Evolutionary conservation across 371 early-diverging fungal species (phyloP).

Genomic region (Massospora cicadina): DNA sequence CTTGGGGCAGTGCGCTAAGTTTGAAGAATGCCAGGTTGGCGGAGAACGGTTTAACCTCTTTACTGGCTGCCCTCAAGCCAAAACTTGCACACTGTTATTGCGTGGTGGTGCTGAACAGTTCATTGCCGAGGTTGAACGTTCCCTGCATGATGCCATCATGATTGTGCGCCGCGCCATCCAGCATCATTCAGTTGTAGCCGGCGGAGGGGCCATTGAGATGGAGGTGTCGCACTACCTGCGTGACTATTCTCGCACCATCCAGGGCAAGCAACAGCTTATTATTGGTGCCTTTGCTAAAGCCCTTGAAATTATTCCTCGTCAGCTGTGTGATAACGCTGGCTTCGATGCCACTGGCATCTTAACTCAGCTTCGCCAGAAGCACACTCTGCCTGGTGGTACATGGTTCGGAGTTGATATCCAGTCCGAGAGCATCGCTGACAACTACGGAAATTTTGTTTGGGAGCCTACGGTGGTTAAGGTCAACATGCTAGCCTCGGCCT

Average conservation of each 20-base stretch:
- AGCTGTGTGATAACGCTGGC: slow-evolving; percentile 98
- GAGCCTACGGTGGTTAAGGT: slow-evolving; percentile 98
- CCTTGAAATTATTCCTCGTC: slow-evolving; percentile 97
- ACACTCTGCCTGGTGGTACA: slow-evolving; percentile 52
- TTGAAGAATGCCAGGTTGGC: slow-evolving; percentile 98
- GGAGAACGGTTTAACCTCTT: slow-evolving; percentile 97
- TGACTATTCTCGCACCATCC: slow-evolving; percentile 74
- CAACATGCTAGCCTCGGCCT: slow-evolving; percentile 89
- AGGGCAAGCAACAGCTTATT: slow-evolving; percentile 94
- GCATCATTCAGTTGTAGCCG: slow-evolving; percentile 89
- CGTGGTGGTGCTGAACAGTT: slow-evolving; percentile 99
- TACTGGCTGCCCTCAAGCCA: slow-evolving; percentile 74
- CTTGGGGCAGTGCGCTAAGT: slow-evolving; percentile 76
- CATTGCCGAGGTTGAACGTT: slow-evolving; percentile 98
- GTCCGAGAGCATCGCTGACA: slow-evolving; percentile 76
- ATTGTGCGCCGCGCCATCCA: slow-evolving; percentile 94
- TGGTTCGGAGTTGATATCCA: slow-evolving; percentile 94
- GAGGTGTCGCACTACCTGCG: slow-evolving; percentile 89
- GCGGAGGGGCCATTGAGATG: slow-evolving; percentile 99
- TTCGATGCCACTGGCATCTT: slow-evolving; percentile 98
- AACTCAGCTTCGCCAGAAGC: slow-evolving; percentile 92
- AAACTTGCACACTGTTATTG: slow-evolving; percentile 92
- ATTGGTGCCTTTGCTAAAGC: slow-evolving; percentile 95
- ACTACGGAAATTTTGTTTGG: slow-evolving; percentile 93
- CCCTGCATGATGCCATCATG: slow-evolving; percentile 98